phyloP scores from a whole-genome alignment of 2,329 filamentous ascomycete species.

The Beauveria sp. region DNA sequence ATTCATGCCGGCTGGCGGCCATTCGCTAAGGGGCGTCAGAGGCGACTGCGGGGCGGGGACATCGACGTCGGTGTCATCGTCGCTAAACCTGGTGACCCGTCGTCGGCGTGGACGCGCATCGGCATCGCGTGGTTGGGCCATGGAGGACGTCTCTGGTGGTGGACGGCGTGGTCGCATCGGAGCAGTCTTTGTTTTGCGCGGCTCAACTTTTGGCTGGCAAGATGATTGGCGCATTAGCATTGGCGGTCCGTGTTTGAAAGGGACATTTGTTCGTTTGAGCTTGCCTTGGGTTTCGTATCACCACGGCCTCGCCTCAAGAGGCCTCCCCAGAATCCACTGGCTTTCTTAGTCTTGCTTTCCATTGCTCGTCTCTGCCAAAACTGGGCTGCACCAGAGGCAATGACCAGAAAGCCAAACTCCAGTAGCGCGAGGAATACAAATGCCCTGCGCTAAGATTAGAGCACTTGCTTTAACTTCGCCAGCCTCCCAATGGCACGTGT shows the following conservation, averaged over 20 bases:
- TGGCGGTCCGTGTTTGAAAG: neutral
- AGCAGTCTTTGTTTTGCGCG: neutral
- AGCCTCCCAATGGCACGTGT: neutral
- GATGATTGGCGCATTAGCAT: neutral
- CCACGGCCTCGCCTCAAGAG: slow-evolving; percentile 43
- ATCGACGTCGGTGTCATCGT: neutral
- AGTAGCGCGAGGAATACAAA: neutral
- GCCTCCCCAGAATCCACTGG: slow-evolving; percentile 40
- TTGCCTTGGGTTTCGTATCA: slow-evolving; percentile 21
- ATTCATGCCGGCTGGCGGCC: slow-evolving; percentile 49
- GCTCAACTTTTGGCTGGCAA: neutral
- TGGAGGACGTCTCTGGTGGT: slow-evolving; percentile 1
- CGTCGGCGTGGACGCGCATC: neutral
- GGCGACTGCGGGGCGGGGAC: neutral
- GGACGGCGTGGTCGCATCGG: neutral
- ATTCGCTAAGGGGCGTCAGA: slow-evolving; percentile 37
- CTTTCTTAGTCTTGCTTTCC: slow-evolving; percentile 27
- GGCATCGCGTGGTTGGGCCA: neutral
- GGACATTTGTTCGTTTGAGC: neutral
- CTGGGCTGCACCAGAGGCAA: neutral
- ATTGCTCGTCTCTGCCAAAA: slow-evolving; percentile 11
- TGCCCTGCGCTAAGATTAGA: neutral
- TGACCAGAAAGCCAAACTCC: neutral
- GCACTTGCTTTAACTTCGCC: neutral
- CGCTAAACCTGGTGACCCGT: slow-evolving; percentile 1